Evolutionary conservation across 2,329 filamentous ascomycete species (phyloP).

Genomic region (Biscogniauxia sp.): DNA sequence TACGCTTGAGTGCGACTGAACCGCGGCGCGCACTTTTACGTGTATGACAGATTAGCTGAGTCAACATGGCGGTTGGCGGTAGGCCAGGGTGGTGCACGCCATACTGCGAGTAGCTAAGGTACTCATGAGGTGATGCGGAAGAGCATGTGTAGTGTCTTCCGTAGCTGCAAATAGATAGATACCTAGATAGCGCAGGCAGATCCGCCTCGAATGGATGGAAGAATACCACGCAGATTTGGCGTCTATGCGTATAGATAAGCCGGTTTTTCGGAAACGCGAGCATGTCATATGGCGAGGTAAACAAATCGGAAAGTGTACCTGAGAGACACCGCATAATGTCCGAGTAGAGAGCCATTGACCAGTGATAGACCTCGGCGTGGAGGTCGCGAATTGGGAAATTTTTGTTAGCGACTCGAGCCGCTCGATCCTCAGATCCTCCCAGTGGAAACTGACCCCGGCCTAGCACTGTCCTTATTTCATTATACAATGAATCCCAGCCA

Average conservation of each 20-base stretch:
- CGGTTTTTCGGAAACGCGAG: constrained; percentile 23
- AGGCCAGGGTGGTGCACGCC: neutral
- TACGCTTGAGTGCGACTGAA: neutral
- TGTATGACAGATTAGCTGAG: neutral
- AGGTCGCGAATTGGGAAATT: constrained; percentile 23
- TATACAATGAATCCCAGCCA: constrained; percentile 9
- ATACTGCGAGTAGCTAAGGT: neutral
- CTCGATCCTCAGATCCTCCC: constrained; percentile 26
- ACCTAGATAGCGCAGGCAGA: neutral
- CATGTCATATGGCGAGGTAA: constrained; percentile 19
- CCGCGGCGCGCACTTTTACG: neutral
- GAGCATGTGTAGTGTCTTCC: too few relatives aligned
- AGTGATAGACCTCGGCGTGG: constrained; percentile 20
- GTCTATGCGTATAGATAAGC: constrained; percentile 2
- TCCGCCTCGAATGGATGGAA: neutral
- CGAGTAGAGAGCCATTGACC: constrained; percentile 28
- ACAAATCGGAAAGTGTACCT: constrained; percentile 22
- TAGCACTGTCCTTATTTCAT: constrained; percentile 11
- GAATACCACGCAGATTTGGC: neutral
- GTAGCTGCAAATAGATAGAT: neutral
- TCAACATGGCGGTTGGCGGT: neutral
- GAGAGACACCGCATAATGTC: constrained; percentile 28
- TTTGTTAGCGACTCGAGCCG: constrained; percentile 24
- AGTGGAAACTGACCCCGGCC: constrained; percentile 13
- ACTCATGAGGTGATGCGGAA: neutral